Evolutionary conservation across 805 yeast genomes (phyloP).

Genomic region (Cyberlindnera meyerae): DNA sequence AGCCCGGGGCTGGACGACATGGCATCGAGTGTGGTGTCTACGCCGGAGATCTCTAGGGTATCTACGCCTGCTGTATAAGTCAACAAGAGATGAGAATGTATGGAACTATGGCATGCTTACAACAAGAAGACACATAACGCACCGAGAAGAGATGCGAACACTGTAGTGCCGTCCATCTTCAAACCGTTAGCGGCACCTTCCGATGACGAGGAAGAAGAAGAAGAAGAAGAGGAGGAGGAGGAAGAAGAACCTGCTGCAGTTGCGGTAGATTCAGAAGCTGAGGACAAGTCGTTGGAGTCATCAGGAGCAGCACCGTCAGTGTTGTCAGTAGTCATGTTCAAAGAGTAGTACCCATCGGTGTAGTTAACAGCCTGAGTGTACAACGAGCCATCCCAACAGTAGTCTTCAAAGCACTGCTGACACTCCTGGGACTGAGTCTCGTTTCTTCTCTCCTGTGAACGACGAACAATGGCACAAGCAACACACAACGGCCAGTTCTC

Average conservation of each 20-base stretch:
- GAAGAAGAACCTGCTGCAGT: slow-evolving; percentile 4
- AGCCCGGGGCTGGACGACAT: slow-evolving; percentile 20
- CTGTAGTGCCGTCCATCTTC: slow-evolving; percentile 2
- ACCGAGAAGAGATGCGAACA: slow-evolving; percentile 12
- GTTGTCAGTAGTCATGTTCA: slow-evolving; percentile 5
- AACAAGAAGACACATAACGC: slow-evolving; percentile 2
- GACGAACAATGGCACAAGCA: slow-evolving; percentile 77
- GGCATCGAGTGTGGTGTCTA: slow-evolving; percentile 16
- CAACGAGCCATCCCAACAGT: slow-evolving; percentile 67
- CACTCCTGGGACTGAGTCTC: slow-evolving; percentile 61
- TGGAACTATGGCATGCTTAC: not conserved
- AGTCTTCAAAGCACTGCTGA: slow-evolving; percentile 58
- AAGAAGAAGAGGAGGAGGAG: slow-evolving; percentile 3
- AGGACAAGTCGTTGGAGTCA: slow-evolving; percentile 2
- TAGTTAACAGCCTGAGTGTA: slow-evolving; percentile 2
- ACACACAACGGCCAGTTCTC: slow-evolving; percentile 67
- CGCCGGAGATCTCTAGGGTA: slow-evolving; percentile 21
- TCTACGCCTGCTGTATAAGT: slow-evolving; percentile 12
- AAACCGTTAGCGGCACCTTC: slow-evolving; percentile 5
- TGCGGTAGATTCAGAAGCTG: slow-evolving; percentile 2
- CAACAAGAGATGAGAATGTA: not conserved
- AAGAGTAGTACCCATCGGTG: slow-evolving; percentile 9
- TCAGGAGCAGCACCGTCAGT: slow-evolving; percentile 7
- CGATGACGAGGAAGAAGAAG: slow-evolving; percentile 2
- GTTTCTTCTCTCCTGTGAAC: slow-evolving; percentile 67